phyloP scores from a whole-genome alignment of 371 early-diverging fungal species.

The Fennellomyces sp. region DNA sequence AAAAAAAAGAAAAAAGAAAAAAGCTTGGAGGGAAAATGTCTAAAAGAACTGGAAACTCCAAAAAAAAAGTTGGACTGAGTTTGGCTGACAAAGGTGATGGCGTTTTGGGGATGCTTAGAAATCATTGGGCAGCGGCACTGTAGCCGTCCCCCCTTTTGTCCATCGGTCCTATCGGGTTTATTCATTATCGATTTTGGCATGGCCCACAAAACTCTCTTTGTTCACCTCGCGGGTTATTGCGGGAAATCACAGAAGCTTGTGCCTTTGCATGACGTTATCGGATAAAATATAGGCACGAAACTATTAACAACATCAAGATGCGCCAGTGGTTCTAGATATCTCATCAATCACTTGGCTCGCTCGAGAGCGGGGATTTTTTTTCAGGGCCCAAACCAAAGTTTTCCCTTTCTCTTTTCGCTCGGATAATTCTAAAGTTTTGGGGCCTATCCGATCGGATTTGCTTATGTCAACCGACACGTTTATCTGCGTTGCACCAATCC shows the following conservation, averaged over 20 bases:
- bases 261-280: background rate
- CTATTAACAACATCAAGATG: too few species aligned
- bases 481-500: background rate
- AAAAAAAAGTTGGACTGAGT: slow-evolving; percentile 14
- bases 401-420: background rate
- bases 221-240: slow-evolving; percentile 10
- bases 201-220: background rate
- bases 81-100: slow-evolving; percentile 15
- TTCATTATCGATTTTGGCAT: slow-evolving; percentile 2
- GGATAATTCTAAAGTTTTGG: background rate
- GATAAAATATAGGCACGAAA: slow-evolving; percentile 5
- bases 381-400: background rate
- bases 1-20: slow-evolving; percentile 6
- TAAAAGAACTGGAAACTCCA: slow-evolving; percentile 5
- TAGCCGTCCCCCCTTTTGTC: too few species aligned
- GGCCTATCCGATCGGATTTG: slow-evolving; percentile 1
- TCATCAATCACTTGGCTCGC: background rate
- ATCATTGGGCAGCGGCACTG: background rate
- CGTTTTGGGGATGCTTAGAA: slow-evolving; percentile 1
- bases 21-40: slow-evolving; percentile 1
- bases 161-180: slow-evolving; percentile 11
- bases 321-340: too few species aligned
- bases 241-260: background rate
- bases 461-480: background rate
- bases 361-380: background rate